phyloP scores from a whole-genome alignment of 2,329 filamentous ascomycete species.

The Trichoderma breve region DNA sequence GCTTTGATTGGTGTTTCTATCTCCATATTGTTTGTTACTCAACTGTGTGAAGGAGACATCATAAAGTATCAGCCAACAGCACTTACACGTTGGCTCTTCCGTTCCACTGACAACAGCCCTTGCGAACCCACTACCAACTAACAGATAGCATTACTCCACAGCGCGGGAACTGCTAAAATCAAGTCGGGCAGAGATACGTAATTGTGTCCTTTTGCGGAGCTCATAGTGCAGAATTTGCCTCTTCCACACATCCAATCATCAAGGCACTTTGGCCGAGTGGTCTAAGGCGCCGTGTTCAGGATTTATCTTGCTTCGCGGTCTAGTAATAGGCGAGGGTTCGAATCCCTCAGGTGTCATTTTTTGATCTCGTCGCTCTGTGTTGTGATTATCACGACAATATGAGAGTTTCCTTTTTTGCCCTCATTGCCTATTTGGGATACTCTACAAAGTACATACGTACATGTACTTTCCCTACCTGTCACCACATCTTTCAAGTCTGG shows the following conservation, averaged over 20 bases:
- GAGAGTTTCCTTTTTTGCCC: not conserved
- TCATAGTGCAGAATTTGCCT: not conserved
- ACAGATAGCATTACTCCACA: not conserved
- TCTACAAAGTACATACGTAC: not conserved
- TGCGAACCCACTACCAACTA: not conserved
- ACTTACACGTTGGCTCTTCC: not conserved
- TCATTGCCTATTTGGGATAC: not conserved
- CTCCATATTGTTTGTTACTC: not conserved
- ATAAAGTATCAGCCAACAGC: not conserved
- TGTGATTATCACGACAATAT: not conserved
- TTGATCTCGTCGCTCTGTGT: not conserved
- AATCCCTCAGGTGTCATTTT: constrained; percentile 33
- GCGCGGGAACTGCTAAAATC: not conserved
- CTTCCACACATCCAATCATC: not conserved
- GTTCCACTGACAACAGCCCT: not conserved
- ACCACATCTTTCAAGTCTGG: not conserved
- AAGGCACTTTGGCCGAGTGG: constrained; percentile 31
- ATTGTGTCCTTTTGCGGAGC: not conserved
- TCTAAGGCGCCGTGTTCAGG: constrained; percentile 29
- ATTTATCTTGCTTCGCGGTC: constrained; percentile 25
- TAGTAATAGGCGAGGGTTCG: constrained; percentile 34
- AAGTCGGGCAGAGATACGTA: not conserved
- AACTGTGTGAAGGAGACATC: not conserved
- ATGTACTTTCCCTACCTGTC: not conserved
- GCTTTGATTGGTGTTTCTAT: not conserved